A percentile compares a stretch with the other conserved stretches of the same genome.
Conservation (phyloP, 2,329 filamentous ascomycete species). For the Colletotrichum euphorbiae region DNA sequence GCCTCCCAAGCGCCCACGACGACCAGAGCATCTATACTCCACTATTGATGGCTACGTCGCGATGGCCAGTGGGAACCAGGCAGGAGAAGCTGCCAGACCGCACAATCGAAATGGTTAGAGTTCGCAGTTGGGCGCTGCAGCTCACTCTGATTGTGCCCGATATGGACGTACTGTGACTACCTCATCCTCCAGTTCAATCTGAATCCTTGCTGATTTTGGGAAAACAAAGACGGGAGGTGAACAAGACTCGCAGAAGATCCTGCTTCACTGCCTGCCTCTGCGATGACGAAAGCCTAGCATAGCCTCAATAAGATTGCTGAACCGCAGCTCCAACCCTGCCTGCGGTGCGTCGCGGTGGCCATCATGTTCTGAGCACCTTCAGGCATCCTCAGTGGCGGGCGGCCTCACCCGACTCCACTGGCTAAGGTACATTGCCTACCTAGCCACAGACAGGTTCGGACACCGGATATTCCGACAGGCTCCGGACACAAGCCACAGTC, state of each 20-base stretch:
- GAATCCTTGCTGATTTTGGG: background rate
- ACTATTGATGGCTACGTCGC: background rate
- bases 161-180: no score
- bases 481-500: no score
- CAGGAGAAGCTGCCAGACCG: background rate
- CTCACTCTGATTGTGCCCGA: no score
- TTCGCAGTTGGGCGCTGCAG: background rate
- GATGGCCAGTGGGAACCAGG: background rate
- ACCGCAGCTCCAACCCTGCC: background rate
- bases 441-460: no score
- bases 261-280: conserved; percentile 1
- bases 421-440: no score
- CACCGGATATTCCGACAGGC: no score
- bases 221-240: background rate
- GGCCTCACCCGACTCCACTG: no score
- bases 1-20: background rate
- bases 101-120: background rate
- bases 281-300: conserved; percentile 18
- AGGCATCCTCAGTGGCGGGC: no score
- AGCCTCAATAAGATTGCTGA: conserved; percentile 23
- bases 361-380: no score
- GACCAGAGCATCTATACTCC: background rate
- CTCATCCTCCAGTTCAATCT: background rate
- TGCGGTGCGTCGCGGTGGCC: no score
- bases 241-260: background rate